Base-by-base conservation (phyloP, 495 filamentous ascomycete genomes). In the Xylaria nigripes region DNA sequence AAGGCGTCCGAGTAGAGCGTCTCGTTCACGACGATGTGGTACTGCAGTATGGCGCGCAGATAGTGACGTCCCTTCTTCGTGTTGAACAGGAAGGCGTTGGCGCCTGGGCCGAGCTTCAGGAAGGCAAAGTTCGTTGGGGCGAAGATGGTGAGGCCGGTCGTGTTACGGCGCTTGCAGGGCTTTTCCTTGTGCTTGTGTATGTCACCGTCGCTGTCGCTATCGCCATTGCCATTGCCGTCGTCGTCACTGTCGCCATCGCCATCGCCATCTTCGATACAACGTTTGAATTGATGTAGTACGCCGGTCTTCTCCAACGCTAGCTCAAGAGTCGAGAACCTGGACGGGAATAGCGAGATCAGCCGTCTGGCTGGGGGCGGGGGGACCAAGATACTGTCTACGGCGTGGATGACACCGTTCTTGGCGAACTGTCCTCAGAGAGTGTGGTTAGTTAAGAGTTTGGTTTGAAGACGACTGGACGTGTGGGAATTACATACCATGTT, bases 1-100 rank as follows among this genome's bases (percentile, higher is more conserved):
- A 75, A 87, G 16, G 78, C 86, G 69, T 95, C 91, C 18, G 85
- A 86, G 67, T 95, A 95, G 2, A 96, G 68, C 1, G 87, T 91
- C 59, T 83, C 76, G 57, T 85, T 81, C 6, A 74, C 74, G 1
- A 90, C 85, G 57, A 91, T 68, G 62, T 94, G 88, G 67, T 94
- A 95, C 67, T 83, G 69, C 19, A 95, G 70, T 48, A 95, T 64
- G 1, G 85, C 84, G 53, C 75, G 78, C n/a, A 95, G 73, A 61
- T 84, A 91, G 57, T 81, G 77, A 52, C 71, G 69, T 1, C 90
- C 90, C 36, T 70, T 72, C n/a, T 75, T 67, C 58, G 80, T 82
- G 62, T 70, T 71, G 71, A 94, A 94, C 22, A 94, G 68, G 72
- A 92, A 94, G 12, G 79, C 86, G 59, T 89, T 92, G 45, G 82